Percentiles rank a stretch among this genome's conserved stretches.
phyloP scores from a whole-genome alignment of 352 stramenopile genomes.

The Phytophthora macrochlamydospora region DNA sequence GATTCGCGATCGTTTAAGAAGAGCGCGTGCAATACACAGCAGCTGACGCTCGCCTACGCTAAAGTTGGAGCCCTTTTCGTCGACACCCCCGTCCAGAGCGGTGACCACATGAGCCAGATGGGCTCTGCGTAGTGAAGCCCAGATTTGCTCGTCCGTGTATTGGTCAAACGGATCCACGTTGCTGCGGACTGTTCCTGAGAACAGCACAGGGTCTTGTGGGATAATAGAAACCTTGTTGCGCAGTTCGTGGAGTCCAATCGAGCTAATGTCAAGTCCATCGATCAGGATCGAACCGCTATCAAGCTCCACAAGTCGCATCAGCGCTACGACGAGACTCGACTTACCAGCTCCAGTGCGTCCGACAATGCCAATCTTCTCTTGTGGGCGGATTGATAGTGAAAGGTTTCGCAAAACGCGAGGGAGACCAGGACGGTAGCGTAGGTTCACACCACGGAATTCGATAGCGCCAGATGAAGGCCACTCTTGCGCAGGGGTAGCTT shows the following conservation, averaged over 20 bases:
- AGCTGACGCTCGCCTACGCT: conserved; percentile 96
- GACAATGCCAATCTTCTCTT: conserved; percentile 89
- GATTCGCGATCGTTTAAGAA: conserved; percentile 92
- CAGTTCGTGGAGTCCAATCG: conserved; percentile 56
- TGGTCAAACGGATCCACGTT: conserved; percentile 94
- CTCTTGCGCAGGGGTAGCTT: conserved; percentile 48
- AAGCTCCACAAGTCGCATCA: conserved; percentile 93
- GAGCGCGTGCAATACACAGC: conserved; percentile 94
- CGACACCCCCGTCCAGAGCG: conserved; percentile 49
- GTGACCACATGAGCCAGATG: conserved; percentile 76
- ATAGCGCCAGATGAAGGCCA: conserved; percentile 89
- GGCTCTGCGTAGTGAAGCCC: conserved; percentile 79
- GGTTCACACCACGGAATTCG: conserved; percentile 85
- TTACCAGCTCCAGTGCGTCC: conserved; percentile 91
- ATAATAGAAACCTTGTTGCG: conserved; percentile 87
- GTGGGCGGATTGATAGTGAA: conserved; percentile 74
- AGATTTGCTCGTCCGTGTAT: conserved; percentile 89
- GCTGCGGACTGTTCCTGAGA: conserved; percentile 91
- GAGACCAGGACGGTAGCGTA: conserved; percentile 87
- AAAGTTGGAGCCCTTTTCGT: conserved; percentile 95
- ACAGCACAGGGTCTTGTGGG: conserved; percentile 95
- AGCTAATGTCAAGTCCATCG: conserved; percentile 66
- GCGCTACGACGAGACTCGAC: conserved; percentile 87
- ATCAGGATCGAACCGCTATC: conserved; percentile 65
- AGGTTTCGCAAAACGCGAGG: conserved; percentile 73